Evolutionary conservation across 139 green algal species (phyloP), one percentile per base, ranked within the genome.

Genomic region (Picochlorum sp.): DNA sequence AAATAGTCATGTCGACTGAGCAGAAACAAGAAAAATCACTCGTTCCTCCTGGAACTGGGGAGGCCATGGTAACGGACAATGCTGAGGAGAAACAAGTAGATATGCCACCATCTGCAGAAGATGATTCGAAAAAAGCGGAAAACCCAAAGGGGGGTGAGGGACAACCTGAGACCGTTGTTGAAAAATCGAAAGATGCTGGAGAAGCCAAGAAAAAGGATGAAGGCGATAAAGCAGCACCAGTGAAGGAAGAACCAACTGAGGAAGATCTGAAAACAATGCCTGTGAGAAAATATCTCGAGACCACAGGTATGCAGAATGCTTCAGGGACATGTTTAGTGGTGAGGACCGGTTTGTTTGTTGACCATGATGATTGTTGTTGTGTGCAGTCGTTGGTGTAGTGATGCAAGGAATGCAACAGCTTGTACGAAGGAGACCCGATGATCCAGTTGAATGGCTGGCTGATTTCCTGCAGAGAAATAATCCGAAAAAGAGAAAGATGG

Each of bases 381-480:
- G 44, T 65, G 62, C 82, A 82, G 85, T 95, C 2, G 88, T 95
- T 38, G 83, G 84, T 0, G 61, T 88, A 14, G 49, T 95, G 21
- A 89, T 95, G 86, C 76, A 90, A 60, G 86, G 80, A 1, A 65
- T 92, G 68, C 80, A 89, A 60, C 74, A 79, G 1, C 50, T 95
- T 14, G 86, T 85, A 57, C 85, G 81, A 60, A 79, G 91, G 71
- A 71, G 87, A 50, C 87, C 87, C 34, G 80, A 88, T 2, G 78
- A 95, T 61, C 85, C 88, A 10, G 68, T 95, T 1, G 83, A 87
- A 66, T 95, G 75, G 62, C 60, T 95, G 21, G 86, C 83, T 18
- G 77, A 80, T 49, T 95, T 88, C 71, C 47, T 95, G 50, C 56
- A 88, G 10, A 77, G 83, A 49, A 77, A 95, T 71, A 93, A 93